These are phyloP conservation scores for Millerago galiae DNA, from an alignment of 805 yeast species.

Conservation along the genomic window DNA sequence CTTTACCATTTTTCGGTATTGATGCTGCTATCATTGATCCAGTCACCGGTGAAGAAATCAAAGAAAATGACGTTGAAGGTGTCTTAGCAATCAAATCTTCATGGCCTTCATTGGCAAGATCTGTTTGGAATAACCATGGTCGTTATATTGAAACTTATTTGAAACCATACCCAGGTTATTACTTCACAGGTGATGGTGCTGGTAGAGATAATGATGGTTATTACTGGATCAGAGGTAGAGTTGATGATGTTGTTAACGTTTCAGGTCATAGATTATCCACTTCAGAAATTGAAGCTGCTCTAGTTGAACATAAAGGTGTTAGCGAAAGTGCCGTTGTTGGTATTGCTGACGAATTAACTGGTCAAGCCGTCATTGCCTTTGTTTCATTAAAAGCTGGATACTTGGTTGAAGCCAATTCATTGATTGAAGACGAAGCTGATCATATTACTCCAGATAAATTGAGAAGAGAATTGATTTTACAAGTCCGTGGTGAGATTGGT, in stretches of 20 bases:
- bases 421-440: constrained; percentile 23
- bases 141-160: constrained; percentile 89
- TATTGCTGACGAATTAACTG: constrained; percentile 88
- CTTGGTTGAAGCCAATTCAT: constrained; percentile 25
- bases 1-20: constrained; percentile 94
- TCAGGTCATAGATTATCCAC: constrained; percentile 98
- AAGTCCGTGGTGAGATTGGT: constrained; percentile 89
- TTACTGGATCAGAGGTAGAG: constrained; percentile 97
- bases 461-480: constrained; percentile 71
- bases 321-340: constrained; percentile 98
- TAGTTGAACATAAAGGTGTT: constrained; percentile 71
- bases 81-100: constrained; percentile 83
- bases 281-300: constrained; percentile 93
- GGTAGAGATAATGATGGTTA: constrained; percentile 95
- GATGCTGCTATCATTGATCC: constrained; percentile 91
- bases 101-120: constrained; percentile 99
- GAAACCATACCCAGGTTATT: constrained; percentile 87
- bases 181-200: constrained; percentile 98
- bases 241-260: constrained; percentile 96
- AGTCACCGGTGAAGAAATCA: constrained; percentile 76
- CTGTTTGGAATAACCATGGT: constrained; percentile 83
- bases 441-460: constrained; percentile 33
- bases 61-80: constrained; percentile 91
- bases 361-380: constrained; percentile 91
- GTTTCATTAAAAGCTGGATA: constrained; percentile 67